A percentile compares a stretch with the other conserved stretches of the same genome.
Conservation (phyloP, 768 basidiomycete genomes). For the Suillus subalutaceus region DNA sequence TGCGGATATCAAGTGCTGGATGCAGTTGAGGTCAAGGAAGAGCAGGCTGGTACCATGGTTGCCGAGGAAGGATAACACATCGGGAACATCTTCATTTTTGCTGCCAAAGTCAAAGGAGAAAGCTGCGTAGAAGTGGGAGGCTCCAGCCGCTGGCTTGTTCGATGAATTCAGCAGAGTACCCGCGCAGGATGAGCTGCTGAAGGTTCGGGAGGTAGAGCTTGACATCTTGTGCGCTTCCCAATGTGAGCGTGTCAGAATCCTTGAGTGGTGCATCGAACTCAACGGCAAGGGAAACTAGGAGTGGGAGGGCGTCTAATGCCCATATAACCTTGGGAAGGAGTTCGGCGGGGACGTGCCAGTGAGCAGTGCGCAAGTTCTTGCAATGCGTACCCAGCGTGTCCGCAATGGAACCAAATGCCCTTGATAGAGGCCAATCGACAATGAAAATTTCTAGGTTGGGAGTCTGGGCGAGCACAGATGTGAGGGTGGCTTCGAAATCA, state of each 20-base stretch:
- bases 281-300: conserved; percentile 58
- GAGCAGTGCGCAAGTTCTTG: conserved; percentile 57
- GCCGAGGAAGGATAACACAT: conserved; percentile 59
- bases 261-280: conserved; percentile 40
- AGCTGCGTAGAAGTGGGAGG: conserved; percentile 58
- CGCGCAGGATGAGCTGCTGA: conserved; percentile 64
- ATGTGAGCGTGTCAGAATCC: conserved; percentile 48
- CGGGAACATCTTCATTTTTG: conserved; percentile 51
- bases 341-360: conserved; percentile 59
- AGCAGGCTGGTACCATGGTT: conserved; percentile 59
- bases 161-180: conserved; percentile 63
- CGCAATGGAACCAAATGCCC: conserved; percentile 62
- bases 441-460: conserved; percentile 77
- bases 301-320: conserved; percentile 65
- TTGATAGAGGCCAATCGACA: conserved; percentile 64
- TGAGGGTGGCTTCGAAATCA: conserved; percentile 55
- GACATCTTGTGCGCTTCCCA: conserved; percentile 66
- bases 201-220: conserved; percentile 56
- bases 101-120: conserved; percentile 55
- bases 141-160: conserved; percentile 73
- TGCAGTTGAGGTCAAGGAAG: conserved; percentile 67
- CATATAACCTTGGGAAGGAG: conserved; percentile 69
- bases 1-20: conserved; percentile 56
- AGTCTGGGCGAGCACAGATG: conserved; percentile 62
- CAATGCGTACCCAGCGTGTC: conserved; percentile 61